These are phyloP conservation scores for Tubosaeta sp. DNA, from an alignment of 768 basidiomycete genomes.

Conservation along the genomic window DNA sequence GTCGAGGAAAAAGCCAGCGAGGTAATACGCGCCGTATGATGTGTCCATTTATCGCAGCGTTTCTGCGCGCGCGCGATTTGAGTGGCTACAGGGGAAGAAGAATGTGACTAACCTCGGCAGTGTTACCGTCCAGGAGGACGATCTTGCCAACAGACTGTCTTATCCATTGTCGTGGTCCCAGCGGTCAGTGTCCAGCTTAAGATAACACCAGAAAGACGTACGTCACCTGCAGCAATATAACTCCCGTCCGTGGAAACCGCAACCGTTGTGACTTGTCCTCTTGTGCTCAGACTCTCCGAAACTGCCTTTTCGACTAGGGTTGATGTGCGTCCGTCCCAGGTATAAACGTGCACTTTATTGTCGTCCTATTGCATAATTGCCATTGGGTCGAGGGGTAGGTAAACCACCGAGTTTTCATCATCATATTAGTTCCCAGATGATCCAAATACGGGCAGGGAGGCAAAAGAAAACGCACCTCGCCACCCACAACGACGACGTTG, in stretches of 20 bases:
- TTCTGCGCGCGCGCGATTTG: constrained; percentile 34
- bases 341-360: constrained; percentile 66
- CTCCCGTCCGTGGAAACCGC: constrained; percentile 77
- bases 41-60: constrained; percentile 76
- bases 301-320: constrained; percentile 49
- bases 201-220: constrained; percentile 34
- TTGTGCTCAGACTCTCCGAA: constrained; percentile 56
- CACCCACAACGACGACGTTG: constrained; percentile 62
- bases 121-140: constrained; percentile 65
- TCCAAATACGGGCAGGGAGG: neutral
- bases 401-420: neutral
- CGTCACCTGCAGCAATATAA: constrained; percentile 81
- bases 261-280: constrained; percentile 63
- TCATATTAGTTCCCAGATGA: neutral
- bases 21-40: constrained; percentile 79
- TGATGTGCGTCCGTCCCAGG: constrained; percentile 60
- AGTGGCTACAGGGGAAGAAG: neutral
- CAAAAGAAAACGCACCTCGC: constrained; percentile 49
- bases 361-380: constrained; percentile 42
- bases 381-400: neutral
- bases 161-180: neutral
- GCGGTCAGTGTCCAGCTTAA: neutral
- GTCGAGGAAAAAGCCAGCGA: constrained; percentile 46
- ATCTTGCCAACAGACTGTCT: constrained; percentile 76
- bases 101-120: constrained; percentile 41